Evolutionary conservation across 2,329 filamentous ascomycete species (phyloP).

Genomic region (Colletotrichum tanaceti): DNA sequence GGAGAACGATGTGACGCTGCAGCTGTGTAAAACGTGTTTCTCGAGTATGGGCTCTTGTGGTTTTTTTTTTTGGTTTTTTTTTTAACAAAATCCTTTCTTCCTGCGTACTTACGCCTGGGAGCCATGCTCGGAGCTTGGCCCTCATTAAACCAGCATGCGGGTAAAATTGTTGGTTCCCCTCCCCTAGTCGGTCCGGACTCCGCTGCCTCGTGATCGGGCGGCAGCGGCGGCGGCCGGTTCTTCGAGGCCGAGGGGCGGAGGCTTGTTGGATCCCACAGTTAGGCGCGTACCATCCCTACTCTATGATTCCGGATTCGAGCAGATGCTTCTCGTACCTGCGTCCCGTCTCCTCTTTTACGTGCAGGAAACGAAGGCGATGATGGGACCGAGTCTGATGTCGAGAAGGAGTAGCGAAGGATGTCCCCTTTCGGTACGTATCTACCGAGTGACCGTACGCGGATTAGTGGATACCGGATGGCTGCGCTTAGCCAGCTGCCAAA

Average conservation of each 20-base stretch:
- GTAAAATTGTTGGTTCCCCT: slow-evolving; percentile 2
- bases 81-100: too few relatives aligned
- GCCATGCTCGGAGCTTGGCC: neutral
- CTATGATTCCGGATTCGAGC: neutral
- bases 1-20: slow-evolving; percentile 12
- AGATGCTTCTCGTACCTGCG: neutral
- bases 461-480: neutral
- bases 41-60: neutral
- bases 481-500: slow-evolving; percentile 6
- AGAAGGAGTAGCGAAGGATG: too few relatives aligned
- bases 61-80: neutral
- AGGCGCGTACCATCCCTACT: neutral
- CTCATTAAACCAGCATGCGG: slow-evolving; percentile 5
- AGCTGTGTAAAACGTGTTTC: neutral
- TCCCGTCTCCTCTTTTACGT: neutral
- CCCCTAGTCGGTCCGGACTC: too few relatives aligned
- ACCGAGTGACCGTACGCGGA: neutral
- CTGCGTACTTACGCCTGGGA: too few relatives aligned
- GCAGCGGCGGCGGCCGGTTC: neutral
- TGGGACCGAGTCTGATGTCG: neutral
- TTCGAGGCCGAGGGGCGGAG: neutral
- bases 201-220: slow-evolving; percentile 11
- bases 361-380: neutral
- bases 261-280: neutral
- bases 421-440: slow-evolving; percentile 9